These are phyloP conservation scores for Vitis hybrid DNA, from an alignment of 177 flowering plant species.

Conservation along the genomic window DNA sequence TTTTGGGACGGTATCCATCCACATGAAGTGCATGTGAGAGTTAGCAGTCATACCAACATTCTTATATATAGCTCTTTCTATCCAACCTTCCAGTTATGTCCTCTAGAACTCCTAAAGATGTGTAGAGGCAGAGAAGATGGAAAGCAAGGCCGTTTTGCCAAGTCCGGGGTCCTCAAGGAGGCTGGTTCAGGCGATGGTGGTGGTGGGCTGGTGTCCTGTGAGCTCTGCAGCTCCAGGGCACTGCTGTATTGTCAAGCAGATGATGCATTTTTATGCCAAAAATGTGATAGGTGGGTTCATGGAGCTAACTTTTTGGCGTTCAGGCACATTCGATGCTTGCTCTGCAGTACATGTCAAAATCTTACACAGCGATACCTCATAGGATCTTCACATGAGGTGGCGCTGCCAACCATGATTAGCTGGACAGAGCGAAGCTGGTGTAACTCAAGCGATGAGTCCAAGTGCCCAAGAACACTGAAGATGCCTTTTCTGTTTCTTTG, in stretches of 20 bases:
- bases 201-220: constrained; percentile 25
- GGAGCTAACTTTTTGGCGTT: constrained; percentile 62
- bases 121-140: constrained; percentile 41
- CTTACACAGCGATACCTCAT: constrained; percentile 41
- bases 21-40: constrained; percentile 8
- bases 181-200: neutral
- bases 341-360: constrained; percentile 44
- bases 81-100: constrained; percentile 2
- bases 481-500: constrained; percentile 31
- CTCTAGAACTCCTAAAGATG: constrained; percentile 28
- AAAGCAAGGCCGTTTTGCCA: constrained; percentile 7
- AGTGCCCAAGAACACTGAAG: constrained; percentile 18
- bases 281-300: constrained; percentile 62
- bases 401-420: constrained; percentile 28
- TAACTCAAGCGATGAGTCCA: constrained; percentile 1
- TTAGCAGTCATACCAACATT: neutral
- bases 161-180: neutral
- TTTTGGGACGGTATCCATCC: neutral
- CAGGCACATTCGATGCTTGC: constrained; percentile 56
- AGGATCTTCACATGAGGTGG: constrained; percentile 36
- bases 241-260: constrained; percentile 59
- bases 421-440: constrained; percentile 20
- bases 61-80: constrained; percentile 15
- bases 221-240: constrained; percentile 52
- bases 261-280: constrained; percentile 54